Conservation (phyloP, 345 rosid species). For the Populus davidiana region DNA sequence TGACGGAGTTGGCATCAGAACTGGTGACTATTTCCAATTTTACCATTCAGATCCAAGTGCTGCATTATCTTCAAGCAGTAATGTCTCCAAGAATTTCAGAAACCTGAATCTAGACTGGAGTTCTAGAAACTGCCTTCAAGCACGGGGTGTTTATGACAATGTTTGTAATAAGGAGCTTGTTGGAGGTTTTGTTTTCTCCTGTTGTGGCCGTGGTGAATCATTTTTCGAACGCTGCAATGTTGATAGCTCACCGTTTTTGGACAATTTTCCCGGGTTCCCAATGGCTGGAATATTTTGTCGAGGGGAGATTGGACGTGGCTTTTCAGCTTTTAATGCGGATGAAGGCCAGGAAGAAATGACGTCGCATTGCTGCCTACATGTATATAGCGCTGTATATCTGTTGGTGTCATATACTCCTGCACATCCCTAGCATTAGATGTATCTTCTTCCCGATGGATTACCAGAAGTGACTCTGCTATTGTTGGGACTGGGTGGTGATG, state of each 20-base stretch:
- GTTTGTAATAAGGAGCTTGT: slow-evolving; percentile 35
- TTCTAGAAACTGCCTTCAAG: slow-evolving; percentile 11
- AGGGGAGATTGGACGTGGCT: slow-evolving; percentile 65
- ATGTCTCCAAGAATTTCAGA: slow-evolving; percentile 35
- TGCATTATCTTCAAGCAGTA: slow-evolving; percentile 41
- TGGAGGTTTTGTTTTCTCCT: slow-evolving; percentile 69
- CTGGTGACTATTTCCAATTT: slow-evolving; percentile 66
- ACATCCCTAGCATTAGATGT: slow-evolving; percentile 8
- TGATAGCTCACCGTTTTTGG: slow-evolving; percentile 57
- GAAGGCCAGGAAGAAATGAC: slow-evolving; percentile 27
- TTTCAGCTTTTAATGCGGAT: background rate
- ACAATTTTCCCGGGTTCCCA: slow-evolving; percentile 62
- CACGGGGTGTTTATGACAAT: background rate
- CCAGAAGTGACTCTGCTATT: background rate
- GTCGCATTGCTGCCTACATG: slow-evolving; percentile 40
- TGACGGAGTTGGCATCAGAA: slow-evolving; percentile 51
- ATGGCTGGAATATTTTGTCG: slow-evolving; percentile 59
- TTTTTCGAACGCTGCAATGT: slow-evolving; percentile 43
- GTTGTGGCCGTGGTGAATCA: slow-evolving; percentile 49
- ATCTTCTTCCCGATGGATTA: background rate
- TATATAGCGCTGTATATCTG: slow-evolving; percentile 61
- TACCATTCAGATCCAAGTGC: slow-evolving; percentile 41
- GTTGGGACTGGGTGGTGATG: background rate
- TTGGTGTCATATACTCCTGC: slow-evolving; percentile 40
- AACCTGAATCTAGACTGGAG: slow-evolving; percentile 37